Evolutionary conservation across 805 yeast species (phyloP).

Genomic region (Candida verbasci): DNA sequence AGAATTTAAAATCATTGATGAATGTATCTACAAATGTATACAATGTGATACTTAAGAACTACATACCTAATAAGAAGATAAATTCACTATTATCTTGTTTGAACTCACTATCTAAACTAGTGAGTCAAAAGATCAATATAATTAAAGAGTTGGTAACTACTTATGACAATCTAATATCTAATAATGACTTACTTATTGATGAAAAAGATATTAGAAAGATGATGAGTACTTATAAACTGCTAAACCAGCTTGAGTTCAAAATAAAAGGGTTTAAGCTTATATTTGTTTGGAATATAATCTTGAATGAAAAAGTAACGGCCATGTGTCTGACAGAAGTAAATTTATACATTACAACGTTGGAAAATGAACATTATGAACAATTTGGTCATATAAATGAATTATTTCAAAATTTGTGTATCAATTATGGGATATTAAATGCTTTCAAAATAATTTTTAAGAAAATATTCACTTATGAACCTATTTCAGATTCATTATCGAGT

Average conservation of each 20-base stretch:
- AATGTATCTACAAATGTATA: slow-evolving; percentile 16
- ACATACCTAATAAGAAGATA: slow-evolving; percentile 22
- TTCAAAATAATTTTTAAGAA: slow-evolving; percentile 20
- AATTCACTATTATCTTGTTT: slow-evolving; percentile 27
- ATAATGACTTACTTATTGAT: slow-evolving; percentile 7
- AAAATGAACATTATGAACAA: slow-evolving; percentile 7
- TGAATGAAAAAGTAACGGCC: slow-evolving; percentile 17
- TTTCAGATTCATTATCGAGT: no score
- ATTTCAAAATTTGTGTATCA: slow-evolving; percentile 17
- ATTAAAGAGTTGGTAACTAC: slow-evolving; percentile 18
- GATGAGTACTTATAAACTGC: slow-evolving; percentile 17
- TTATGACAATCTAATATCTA: slow-evolving; percentile 15
- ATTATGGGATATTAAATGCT: slow-evolving; percentile 23
- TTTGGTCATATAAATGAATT: slow-evolving; percentile 11
- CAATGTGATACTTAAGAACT: slow-evolving; percentile 16
- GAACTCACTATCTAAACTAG: slow-evolving; percentile 24
- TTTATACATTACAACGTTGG: slow-evolving; percentile 8
- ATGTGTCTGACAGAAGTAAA: slow-evolving; percentile 19
- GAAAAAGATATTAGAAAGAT: slow-evolving; percentile 15
- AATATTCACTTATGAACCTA: slow-evolving; percentile 11
- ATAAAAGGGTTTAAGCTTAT: slow-evolving; percentile 1
- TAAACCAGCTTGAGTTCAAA: slow-evolving; percentile 15
- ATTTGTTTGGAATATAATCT: slow-evolving; percentile 21
- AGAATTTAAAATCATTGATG: slow-evolving; percentile 4
- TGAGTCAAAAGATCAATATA: slow-evolving; percentile 18